Conservation (phyloP, 164 flowering plant genomes). For the Saururus chinensis region DNA sequence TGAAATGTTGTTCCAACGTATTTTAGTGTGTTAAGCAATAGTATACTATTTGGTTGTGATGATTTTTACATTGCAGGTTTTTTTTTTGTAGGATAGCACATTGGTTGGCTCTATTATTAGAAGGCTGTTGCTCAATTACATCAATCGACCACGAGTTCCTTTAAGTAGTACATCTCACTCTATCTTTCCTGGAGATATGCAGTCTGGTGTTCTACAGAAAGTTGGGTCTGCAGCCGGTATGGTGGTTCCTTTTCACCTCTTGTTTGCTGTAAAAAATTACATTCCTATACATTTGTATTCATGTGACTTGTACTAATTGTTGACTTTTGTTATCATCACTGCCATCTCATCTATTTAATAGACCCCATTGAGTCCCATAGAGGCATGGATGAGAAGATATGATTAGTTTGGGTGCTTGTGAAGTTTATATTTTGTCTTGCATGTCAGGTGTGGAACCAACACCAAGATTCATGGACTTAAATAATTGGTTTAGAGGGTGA, state of each 20-base stretch:
- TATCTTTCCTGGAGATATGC: conserved; percentile 46
- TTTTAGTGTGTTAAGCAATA: background rate
- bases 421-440: too few relatives aligned
- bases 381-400: too few relatives aligned
- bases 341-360: too few relatives aligned
- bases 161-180: conserved; percentile 36
- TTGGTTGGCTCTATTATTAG: conserved; percentile 56
- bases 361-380: too few relatives aligned
- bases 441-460: too few relatives aligned
- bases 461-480: too few relatives aligned
- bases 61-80: conserved; percentile 4
- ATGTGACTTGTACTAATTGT: too few relatives aligned
- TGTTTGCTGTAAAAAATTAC: background rate
- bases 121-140: conserved; percentile 61
- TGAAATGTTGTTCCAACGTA: background rate
- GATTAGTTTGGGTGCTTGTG: too few relatives aligned
- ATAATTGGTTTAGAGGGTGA: too few relatives aligned
- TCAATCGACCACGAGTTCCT: conserved; percentile 40
- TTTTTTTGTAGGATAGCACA: conserved; percentile 54
- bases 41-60: background rate
- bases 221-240: conserved; percentile 96
- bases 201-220: conserved; percentile 73
- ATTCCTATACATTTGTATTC: too few relatives aligned
- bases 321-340: too few relatives aligned
- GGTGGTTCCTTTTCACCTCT: conserved; percentile 3